These are phyloP conservation scores for Tetracentron sinense DNA, from an alignment of 164 flowering plant genomes.

Conservation along the genomic window DNA sequence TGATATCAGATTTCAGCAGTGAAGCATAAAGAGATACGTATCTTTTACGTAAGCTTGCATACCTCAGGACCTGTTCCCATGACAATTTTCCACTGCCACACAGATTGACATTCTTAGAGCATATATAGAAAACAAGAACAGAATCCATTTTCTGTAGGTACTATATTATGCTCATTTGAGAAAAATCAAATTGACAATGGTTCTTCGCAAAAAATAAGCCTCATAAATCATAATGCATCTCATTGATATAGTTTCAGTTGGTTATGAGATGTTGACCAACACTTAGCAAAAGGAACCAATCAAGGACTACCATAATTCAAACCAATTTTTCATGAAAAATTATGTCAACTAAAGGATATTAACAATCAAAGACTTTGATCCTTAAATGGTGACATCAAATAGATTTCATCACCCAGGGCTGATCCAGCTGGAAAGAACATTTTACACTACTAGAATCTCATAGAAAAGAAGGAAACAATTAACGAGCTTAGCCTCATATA, in stretches of 20 bases:
- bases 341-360: too few relatives aligned
- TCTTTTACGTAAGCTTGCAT: constrained; percentile 71
- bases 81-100: constrained; percentile 75
- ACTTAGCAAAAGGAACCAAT: too few relatives aligned
- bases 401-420: not conserved
- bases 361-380: not conserved
- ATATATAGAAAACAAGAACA: not conserved
- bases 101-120: constrained; percentile 1
- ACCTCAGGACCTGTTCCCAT: constrained; percentile 89
- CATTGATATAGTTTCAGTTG: too few relatives aligned
- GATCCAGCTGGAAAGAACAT: too few relatives aligned
- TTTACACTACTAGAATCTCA: too few relatives aligned
- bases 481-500: too few relatives aligned
- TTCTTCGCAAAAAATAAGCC: too few relatives aligned
- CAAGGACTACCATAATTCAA: too few relatives aligned
- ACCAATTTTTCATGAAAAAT: not conserved
- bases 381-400: not conserved
- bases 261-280: too few relatives aligned
- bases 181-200: not conserved
- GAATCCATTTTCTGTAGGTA: not conserved
- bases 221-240: too few relatives aligned
- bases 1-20: constrained; percentile 72
- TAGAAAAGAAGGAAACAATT: too few relatives aligned
- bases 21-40: constrained; percentile 85
- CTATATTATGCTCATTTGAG: not conserved